Conservation (phyloP, 1,139 yeast species). For the Nakaseomyces bracarensis region DNA sequence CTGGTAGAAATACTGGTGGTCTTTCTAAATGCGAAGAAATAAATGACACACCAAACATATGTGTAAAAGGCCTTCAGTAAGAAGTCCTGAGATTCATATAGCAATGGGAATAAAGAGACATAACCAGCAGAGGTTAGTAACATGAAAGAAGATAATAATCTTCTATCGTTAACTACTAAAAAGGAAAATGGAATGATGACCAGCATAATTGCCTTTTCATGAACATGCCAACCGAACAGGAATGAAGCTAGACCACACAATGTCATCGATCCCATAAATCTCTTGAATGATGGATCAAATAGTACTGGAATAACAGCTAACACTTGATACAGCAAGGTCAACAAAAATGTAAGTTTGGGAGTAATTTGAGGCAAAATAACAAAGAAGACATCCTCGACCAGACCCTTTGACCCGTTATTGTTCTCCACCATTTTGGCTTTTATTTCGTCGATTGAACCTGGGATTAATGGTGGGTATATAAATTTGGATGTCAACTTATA, state of each 20-base stretch:
- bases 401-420: constrained; percentile 64
- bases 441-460: constrained; percentile 28
- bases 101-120: constrained; percentile 78
- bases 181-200: constrained; percentile 87
- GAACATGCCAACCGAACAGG: constrained; percentile 97
- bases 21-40: constrained; percentile 62
- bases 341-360: constrained; percentile 66
- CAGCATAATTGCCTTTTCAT: constrained; percentile 87
- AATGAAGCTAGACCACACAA: constrained; percentile 88
- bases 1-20: constrained; percentile 44
- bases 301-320: constrained; percentile 68
- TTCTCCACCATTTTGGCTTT: constrained; percentile 25
- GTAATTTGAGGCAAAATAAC: constrained; percentile 70
- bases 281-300: constrained; percentile 61
- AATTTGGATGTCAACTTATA: constrained; percentile 31
- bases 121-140: constrained; percentile 72
- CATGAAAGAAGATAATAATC: constrained; percentile 61
- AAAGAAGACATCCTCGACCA: constrained; percentile 85
- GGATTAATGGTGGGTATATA: constrained; percentile 25
- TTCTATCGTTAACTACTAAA: constrained; percentile 60
- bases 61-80: constrained; percentile 71
- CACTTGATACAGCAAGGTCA: constrained; percentile 75
- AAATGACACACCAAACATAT: constrained; percentile 75
- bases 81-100: constrained; percentile 76
- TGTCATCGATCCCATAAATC: constrained; percentile 78